A percentile compares a stretch with the other conserved stretches of the same genome.
These are phyloP conservation scores for Diaporthe sp. DNA, from an alignment of 2,329 filamentous ascomycete species.

Conservation along the genomic window DNA sequence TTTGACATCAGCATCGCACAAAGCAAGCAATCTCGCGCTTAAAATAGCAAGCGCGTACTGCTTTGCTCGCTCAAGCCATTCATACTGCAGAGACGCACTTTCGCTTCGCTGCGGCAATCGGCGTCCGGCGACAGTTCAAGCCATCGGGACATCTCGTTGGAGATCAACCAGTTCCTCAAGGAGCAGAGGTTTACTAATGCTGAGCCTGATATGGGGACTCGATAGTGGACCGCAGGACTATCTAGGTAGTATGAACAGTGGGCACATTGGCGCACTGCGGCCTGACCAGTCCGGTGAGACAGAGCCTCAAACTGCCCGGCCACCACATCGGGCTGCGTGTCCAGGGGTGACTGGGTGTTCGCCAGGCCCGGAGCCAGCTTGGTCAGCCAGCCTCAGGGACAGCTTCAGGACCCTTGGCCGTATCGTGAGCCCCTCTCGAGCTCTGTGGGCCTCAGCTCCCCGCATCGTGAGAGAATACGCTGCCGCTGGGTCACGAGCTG, in stretches of 20 bases:
- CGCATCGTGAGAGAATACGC: slow-evolving; percentile 17
- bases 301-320: slow-evolving; percentile 38
- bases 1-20: slow-evolving; percentile 15
- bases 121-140: background rate
- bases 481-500: slow-evolving; percentile 26
- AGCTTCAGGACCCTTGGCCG: slow-evolving; percentile 4
- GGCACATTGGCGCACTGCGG: slow-evolving; percentile 15
- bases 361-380: slow-evolving; percentile 14
- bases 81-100: background rate
- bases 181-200: background rate
- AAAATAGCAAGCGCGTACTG: slow-evolving; percentile 33
- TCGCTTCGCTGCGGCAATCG: background rate
- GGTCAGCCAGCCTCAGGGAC: background rate
- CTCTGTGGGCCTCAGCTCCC: slow-evolving; percentile 2
- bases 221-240: slow-evolving; percentile 3
- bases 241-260: background rate
- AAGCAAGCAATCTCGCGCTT: slow-evolving; percentile 17
- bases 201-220: background rate
- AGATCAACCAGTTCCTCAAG: background rate
- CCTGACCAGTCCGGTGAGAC: slow-evolving; percentile 32
- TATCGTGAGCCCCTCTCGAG: background rate
- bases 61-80: slow-evolving; percentile 15
- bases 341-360: slow-evolving; percentile 22
- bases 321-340: slow-evolving; percentile 13
- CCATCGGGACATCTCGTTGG: background rate